Percentiles rank a stretch among this genome's conserved stretches.
These are phyloP conservation scores for Chaetomium cochliodes DNA, from an alignment of 495 filamentous ascomycete species.

Conservation along the genomic window DNA sequence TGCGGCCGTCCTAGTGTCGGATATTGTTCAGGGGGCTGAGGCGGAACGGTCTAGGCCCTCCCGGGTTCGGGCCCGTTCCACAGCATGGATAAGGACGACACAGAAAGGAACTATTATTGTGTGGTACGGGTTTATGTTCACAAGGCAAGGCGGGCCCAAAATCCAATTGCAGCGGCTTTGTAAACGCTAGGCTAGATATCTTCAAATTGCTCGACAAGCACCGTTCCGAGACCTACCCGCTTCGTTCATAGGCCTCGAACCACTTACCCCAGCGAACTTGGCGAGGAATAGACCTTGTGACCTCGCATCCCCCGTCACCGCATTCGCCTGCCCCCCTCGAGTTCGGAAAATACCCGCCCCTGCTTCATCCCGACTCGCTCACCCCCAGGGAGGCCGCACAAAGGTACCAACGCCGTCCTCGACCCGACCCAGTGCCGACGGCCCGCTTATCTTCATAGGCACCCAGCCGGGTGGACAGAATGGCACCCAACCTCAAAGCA, in stretches of 20 bases:
- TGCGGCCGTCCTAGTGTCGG: not conserved
- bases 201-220: not conserved
- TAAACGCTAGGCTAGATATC: not conserved
- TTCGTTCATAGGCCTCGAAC: constrained; percentile 21
- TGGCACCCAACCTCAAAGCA: constrained; percentile 49
- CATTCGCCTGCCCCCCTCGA: constrained; percentile 16
- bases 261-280: constrained; percentile 27
- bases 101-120: not conserved
- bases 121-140: not conserved
- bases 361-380: constrained; percentile 28
- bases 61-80: not conserved
- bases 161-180: not conserved
- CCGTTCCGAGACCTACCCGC: not conserved
- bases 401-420: constrained; percentile 46
- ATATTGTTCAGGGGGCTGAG: not conserved
- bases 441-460: constrained; percentile 58
- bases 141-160: not conserved
- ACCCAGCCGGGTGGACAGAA: constrained; percentile 43
- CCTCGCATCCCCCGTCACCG: constrained; percentile 25
- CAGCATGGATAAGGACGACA: not conserved
- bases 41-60: not conserved
- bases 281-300: constrained; percentile 30
- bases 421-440: constrained; percentile 45
- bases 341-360: constrained; percentile 30
- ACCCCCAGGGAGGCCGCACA: constrained; percentile 46